Base-by-base conservation (phyloP, 192 early-diverging fungal genomes). In the Mortierella antarctica region DNA sequence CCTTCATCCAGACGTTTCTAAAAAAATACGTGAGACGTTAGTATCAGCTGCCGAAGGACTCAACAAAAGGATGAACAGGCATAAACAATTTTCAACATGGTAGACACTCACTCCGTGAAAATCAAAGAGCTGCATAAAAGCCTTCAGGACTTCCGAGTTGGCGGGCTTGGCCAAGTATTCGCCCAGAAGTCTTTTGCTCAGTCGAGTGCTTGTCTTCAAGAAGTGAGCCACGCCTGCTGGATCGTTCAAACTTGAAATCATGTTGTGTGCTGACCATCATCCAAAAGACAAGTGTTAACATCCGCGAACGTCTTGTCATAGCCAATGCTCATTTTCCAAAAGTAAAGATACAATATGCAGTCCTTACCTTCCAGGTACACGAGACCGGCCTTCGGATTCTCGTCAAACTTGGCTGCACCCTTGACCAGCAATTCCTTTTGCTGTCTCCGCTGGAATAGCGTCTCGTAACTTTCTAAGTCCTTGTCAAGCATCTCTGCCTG, bases 1-100 rank as follows among this genome's bases (percentile, higher is more conserved):
- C 96, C 96, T 78, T 98, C 97, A 84, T 99, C 98, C 46, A 99
- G 84, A 17, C 96, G 88, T 91, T 93, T 95, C 92, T 95, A 82
- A 46, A 50, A 50, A 31, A 2, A 31, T n/a, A 57, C 65, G 52
- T 40, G 17, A 5, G 48, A 4, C 9, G 55, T 57, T 57, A 21
- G 10, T 9, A 20, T 57, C 17, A 18, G 13, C 1, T 15, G 50
- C n/a, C 50, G 50, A 4, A 20, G 46, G 3, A 45, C 31, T 13
- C 8, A 59, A 50, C 46, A 20, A 10, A 15, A 7, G 2, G 8
- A 61, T 40, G 2, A 60, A 15, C 21, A 1, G 1, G 40, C 46
- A 41, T 44, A 49, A 49, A 15, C 15, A 45, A 65, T 42, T 57
- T 6, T 4, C 6, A 62, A 41, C 1, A 54, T 48, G 31, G 31